phyloP scores from a whole-genome alignment of 192 early-diverging fungal genomes.

The Borealophlyctis nickersoniae region DNA sequence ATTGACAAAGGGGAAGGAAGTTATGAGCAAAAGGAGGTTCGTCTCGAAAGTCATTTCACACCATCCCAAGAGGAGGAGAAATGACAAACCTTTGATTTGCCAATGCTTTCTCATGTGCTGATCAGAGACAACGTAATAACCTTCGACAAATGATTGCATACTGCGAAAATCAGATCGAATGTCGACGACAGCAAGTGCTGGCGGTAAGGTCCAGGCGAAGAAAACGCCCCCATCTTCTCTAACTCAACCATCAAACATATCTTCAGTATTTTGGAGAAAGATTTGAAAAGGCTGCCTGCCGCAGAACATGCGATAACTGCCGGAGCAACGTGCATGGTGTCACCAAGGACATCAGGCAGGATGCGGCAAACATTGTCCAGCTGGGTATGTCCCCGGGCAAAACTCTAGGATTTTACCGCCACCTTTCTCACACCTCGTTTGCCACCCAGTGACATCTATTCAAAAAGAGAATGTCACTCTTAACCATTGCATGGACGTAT shows the following conservation, averaged over 20 bases:
- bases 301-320: constrained; percentile 89
- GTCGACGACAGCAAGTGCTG: constrained; percentile 83
- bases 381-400: constrained; percentile 48
- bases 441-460: constrained; percentile 21
- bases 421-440: not conserved
- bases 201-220: constrained; percentile 25
- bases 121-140: constrained; percentile 50
- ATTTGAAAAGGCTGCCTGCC: constrained; percentile 64
- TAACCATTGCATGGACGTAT: constrained; percentile 68
- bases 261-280: constrained; percentile 82
- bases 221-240: not conserved
- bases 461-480: constrained; percentile 58
- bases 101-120: too few relatives aligned
- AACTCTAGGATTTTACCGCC: too few relatives aligned
- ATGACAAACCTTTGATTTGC: too few relatives aligned
- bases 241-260: not conserved
- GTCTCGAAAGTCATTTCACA: too few relatives aligned
- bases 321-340: constrained; percentile 22
- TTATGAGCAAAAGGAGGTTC: constrained; percentile 73
- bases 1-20: constrained; percentile 83
- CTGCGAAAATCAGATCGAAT: constrained; percentile 84
- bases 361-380: constrained; percentile 47
- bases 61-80: too few relatives aligned
- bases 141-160: constrained; percentile 58
- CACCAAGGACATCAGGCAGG: constrained; percentile 52